These are phyloP conservation scores for Pistacia integerrima DNA, from an alignment of 345 rosid genomes.

Conservation along the genomic window DNA sequence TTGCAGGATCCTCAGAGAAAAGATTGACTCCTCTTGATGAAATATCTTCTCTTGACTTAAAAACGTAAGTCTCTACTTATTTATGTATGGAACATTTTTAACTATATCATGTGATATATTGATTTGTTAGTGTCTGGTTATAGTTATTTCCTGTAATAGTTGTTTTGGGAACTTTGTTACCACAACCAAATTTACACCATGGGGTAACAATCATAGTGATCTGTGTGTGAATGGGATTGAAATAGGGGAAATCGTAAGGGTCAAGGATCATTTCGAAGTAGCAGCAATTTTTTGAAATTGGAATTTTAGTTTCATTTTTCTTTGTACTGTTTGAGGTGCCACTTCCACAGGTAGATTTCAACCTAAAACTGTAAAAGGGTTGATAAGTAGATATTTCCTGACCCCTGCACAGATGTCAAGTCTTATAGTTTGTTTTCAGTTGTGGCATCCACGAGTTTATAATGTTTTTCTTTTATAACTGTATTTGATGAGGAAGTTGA, in stretches of 20 bases:
- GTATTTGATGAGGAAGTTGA: background rate
- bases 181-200: background rate
- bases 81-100: background rate
- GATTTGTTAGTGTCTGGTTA: background rate
- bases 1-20: constrained; percentile 66
- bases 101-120: background rate
- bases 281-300: background rate
- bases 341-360: background rate
- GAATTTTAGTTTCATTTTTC: background rate
- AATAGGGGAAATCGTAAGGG: background rate
- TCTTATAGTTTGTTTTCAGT: background rate
- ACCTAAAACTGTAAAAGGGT: background rate
- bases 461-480: background rate
- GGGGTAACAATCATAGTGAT: background rate
- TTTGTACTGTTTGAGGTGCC: background rate
- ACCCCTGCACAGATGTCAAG: background rate
- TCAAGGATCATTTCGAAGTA: background rate
- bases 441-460: background rate
- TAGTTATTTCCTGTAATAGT: background rate
- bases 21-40: constrained; percentile 62
- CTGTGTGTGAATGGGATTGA: background rate
- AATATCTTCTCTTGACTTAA: constrained; percentile 60
- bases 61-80: constrained; percentile 56
- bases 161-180: constrained; percentile 3
- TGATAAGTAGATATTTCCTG: background rate